Evolutionary conservation across 192 early-diverging fungal genomes (phyloP).

Genomic region (Coemansia reversa): DNA sequence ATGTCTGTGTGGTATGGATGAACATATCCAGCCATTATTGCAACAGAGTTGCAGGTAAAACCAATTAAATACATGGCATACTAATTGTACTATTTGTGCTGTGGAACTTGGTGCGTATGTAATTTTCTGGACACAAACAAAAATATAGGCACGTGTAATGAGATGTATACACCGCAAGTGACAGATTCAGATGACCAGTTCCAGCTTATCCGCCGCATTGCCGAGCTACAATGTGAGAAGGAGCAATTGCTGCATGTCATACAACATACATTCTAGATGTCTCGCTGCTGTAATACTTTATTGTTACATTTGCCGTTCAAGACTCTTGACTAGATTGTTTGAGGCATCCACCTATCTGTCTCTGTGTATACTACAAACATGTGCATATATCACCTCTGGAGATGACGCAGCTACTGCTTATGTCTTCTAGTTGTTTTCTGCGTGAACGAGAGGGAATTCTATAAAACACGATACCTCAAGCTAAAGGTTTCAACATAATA

Average conservation of each 20-base stretch:
- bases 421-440: neutral
- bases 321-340: neutral
- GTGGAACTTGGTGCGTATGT: too few relatives aligned
- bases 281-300: neutral
- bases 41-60: too few relatives aligned
- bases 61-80: too few relatives aligned
- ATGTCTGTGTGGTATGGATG: too few relatives aligned
- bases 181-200: too few relatives aligned
- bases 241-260: constrained; percentile 20
- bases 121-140: too few relatives aligned
- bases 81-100: too few relatives aligned
- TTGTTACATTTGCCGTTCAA: neutral
- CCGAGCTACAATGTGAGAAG: constrained; percentile 15
- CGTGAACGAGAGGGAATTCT: neutral
- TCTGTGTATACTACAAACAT: neutral
- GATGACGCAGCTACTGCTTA: neutral
- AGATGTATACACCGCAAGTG: too few relatives aligned
- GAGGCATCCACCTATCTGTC: neutral
- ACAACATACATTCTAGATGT: constrained; percentile 8
- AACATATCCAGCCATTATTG: too few relatives aligned
- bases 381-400: neutral
- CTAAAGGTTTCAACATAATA: too few relatives aligned
- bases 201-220: constrained; percentile 1
- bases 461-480: neutral
- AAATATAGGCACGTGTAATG: too few relatives aligned